Conservation (phyloP, 148 eudicot species). For the Arctostaphylos glauca region DNA sequence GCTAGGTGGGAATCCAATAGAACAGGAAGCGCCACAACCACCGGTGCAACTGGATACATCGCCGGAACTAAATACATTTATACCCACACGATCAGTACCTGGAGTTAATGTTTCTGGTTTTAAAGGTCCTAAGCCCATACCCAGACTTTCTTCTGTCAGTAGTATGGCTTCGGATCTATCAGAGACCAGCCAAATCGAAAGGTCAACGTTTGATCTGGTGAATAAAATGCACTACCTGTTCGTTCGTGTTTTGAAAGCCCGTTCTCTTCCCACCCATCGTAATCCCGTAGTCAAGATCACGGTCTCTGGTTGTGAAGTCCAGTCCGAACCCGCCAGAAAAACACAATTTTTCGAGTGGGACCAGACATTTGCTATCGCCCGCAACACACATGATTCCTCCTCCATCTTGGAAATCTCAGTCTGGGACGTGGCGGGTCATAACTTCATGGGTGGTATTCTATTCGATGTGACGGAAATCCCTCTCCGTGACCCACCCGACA, state of each 20-base stretch:
- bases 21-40: constrained; percentile 2
- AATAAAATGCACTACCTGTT: constrained; percentile 95
- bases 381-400: constrained; percentile 60
- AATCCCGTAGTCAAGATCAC: constrained; percentile 63
- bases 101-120: constrained; percentile 40
- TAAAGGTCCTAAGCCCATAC: constrained; percentile 44
- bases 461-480: constrained; percentile 88
- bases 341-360: constrained; percentile 77
- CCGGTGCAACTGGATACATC: constrained; percentile 5
- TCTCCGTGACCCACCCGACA: constrained; percentile 89
- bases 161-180: constrained; percentile 56
- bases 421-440: constrained; percentile 60
- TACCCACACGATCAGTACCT: constrained; percentile 36
- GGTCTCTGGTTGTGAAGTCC: constrained; percentile 49
- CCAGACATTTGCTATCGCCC: constrained; percentile 77
- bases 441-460: constrained; percentile 79
- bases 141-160: constrained; percentile 45
- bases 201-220: constrained; percentile 73
- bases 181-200: constrained; percentile 52
- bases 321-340: constrained; percentile 66
- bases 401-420: constrained; percentile 71
- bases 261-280: constrained; percentile 63
- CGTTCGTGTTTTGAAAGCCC: constrained; percentile 72
- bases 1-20: constrained; percentile 14
- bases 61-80: constrained; percentile 34